These are phyloP conservation scores for Erigeron philadelphicus DNA, from an alignment of 140 eudicot species.

Conservation along the genomic window DNA sequence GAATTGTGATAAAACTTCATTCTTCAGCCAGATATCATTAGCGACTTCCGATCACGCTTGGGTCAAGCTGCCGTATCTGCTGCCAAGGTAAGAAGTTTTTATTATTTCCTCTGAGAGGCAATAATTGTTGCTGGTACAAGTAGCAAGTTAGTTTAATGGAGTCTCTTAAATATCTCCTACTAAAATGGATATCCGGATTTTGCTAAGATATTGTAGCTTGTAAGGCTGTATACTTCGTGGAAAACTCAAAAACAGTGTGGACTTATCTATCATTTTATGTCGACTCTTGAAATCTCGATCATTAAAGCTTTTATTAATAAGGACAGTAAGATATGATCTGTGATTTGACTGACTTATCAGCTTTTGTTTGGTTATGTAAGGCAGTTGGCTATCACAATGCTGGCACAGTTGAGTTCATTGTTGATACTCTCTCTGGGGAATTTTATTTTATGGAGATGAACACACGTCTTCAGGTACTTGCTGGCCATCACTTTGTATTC, in stretches of 20 bases:
- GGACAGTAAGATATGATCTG: not conserved
- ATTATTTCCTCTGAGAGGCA: not conserved
- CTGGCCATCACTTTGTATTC: constrained; percentile 13
- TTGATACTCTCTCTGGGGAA: constrained; percentile 77
- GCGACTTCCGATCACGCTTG: constrained; percentile 70
- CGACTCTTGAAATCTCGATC: too few species aligned
- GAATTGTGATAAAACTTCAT: constrained; percentile 21
- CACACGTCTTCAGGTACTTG: constrained; percentile 92
- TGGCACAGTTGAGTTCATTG: constrained; percentile 95
- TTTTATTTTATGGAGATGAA: constrained; percentile 99
- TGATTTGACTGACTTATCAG: constrained; percentile 21
- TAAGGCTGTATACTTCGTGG: not conserved
- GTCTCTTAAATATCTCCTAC: not conserved
- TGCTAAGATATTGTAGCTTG: not conserved
- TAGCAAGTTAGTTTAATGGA: not conserved
- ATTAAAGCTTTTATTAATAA: not conserved
- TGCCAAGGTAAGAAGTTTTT: constrained; percentile 61
- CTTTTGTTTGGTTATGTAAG: constrained; percentile 38
- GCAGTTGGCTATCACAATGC: constrained; percentile 95
- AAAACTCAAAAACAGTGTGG: not conserved
- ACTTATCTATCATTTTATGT: too few species aligned
- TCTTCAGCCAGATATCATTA: constrained; percentile 72
- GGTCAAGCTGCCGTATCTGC: constrained; percentile 98
- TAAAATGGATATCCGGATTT: constrained; percentile 12
- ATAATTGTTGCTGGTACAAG: constrained; percentile 13